These are phyloP conservation scores for Cornus suecica DNA, from an alignment of 148 eudicot species.

Conservation along the genomic window DNA sequence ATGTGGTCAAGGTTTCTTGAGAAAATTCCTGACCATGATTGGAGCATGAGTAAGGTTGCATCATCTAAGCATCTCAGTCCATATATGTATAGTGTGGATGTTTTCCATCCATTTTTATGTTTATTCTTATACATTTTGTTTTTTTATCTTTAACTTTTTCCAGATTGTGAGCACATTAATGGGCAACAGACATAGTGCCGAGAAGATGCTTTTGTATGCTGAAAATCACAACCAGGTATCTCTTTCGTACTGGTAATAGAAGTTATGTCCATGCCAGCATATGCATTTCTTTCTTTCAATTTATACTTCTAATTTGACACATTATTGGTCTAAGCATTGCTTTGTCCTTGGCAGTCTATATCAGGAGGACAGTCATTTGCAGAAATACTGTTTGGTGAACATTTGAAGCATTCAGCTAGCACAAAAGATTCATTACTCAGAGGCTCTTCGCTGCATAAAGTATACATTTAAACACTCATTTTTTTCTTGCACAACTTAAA, in stretches of 20 bases:
- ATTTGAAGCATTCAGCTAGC: conserved; percentile 30
- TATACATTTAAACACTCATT: conserved; percentile 24
- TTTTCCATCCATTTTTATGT: not conserved
- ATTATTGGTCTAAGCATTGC: not conserved
- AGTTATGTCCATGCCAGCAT: not conserved
- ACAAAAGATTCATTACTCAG: conserved; percentile 42
- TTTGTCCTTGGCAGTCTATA: conserved; percentile 62
- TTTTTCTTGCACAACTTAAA: not conserved
- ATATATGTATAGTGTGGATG: conserved; percentile 1
- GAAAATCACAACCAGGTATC: conserved; percentile 97
- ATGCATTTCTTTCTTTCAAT: not conserved
- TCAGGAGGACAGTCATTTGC: conserved; percentile 92
- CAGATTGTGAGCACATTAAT: conserved; percentile 76
- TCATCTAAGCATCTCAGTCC: conserved; percentile 4
- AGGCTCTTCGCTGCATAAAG: conserved; percentile 92
- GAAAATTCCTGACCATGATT: conserved; percentile 71
- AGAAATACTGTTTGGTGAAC: conserved; percentile 67
- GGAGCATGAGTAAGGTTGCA: conserved; percentile 97
- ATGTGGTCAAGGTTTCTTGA: conserved; percentile 80
- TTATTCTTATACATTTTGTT: not conserved
- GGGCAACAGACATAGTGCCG: conserved; percentile 50
- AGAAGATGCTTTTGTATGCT: conserved; percentile 86
- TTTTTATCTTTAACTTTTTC: conserved; percentile 11
- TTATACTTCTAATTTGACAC: not conserved
- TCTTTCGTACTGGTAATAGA: not conserved